Base-by-base conservation (phyloP, 1,284 basidiomycete genomes). In the Meripilus lineatus region DNA sequence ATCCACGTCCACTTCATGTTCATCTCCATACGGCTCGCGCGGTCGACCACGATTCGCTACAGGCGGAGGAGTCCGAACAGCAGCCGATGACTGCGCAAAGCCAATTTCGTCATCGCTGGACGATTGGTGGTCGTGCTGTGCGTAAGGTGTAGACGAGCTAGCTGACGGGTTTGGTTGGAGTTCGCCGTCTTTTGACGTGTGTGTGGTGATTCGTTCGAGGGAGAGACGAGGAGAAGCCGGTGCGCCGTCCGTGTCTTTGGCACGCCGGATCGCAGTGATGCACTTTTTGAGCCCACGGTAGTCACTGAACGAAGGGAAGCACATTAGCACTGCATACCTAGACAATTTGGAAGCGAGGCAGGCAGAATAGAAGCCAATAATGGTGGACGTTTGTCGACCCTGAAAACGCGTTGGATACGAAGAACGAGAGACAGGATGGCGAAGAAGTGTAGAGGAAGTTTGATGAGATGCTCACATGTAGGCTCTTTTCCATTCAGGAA, bases 401-500 rank as follows among this genome's bases (percentile, higher is more conserved):
- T n/a, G n/a, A n/a, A n/a, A n/a, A n/a, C n/a, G n/a, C n/a, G n/a
- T n/a, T n/a, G n/a, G n/a, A n/a, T n/a, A n/a, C n/a, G n/a, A n/a
- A n/a, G n/a, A n/a, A n/a, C n/a, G n/a, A n/a, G n/a, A n/a, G n/a
- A n/a, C n/a, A n/a, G n/a, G n/a, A n/a, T n/a, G n/a, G n/a, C n/a
- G n/a, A n/a, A n/a, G n/a, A n/a, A n/a, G n/a, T n/a, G n/a, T n/a
- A n/a, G n/a, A n/a, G n/a, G n/a, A n/a, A n/a, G n/a, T n/a, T n/a
- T n/a, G n/a, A n/a, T n/a, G n/a, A n/a, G n/a, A n/a, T 23, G 58
- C 74, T 47, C 52, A 88, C 87, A 90, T 86, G 61, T 90, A 90
- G 13, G 84, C 86, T 50, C 72, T 80, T 58, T 87, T 84, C 87
- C 87, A 90, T 65, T 90, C 87, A 1, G 85, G 80, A 26, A 75